Evolutionary conservation across 2,329 filamentous ascomycete genomes (phyloP), one percentile per base, ranked within the genome.

Genomic region (Paecilomyces variotii): DNA sequence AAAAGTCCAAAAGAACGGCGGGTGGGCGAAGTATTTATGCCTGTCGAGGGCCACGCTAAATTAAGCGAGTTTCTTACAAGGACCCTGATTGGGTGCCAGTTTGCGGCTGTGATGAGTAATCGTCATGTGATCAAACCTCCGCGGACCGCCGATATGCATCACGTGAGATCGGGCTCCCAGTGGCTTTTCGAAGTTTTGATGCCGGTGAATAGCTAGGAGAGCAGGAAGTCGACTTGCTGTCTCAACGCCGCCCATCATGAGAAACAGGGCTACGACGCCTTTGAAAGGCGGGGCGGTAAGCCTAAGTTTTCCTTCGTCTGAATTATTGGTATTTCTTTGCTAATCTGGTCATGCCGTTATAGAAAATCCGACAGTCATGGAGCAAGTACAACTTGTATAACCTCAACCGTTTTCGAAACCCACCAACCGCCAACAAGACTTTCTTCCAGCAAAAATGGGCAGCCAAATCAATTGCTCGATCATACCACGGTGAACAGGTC

Each of bases 391-490:
- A 96, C 72, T 82, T 99, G 63, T 99, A 90, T 84, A 97, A 97
- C 78, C 78, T 99, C 64, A 78, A 80, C 55, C 82, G 83, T 65
- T 69, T 84, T 34, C 76, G 68, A 51, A 69, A 74, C 1, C 83
- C 82, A 19, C 70, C 67, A 14, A 75, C 78, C 59, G 70, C 66
- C 61, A 68, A 70, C 32, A 69, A 78, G 62, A 97, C 92, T 52
- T 95, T 94, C 78, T 99, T 96, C 83, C 93, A 97, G 81, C 93
- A 97, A 78, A 99, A 99, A 87, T 99, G 93, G 93, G 76, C 78
- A 1, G 90, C 93, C 68, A 99, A 99, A 77, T 86, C 91, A 25
- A 74, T 87, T 63, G 85, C 90, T 50, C 87, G 94, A 65, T 87
- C 83, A 63, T 99, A 97, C 76, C 94, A 99, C 78, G 94, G 93